A percentile compares a stretch with the other conserved stretches of the same genome.
Conservation (phyloP, 441 rosid genomes). For the Croton setiger region DNA sequence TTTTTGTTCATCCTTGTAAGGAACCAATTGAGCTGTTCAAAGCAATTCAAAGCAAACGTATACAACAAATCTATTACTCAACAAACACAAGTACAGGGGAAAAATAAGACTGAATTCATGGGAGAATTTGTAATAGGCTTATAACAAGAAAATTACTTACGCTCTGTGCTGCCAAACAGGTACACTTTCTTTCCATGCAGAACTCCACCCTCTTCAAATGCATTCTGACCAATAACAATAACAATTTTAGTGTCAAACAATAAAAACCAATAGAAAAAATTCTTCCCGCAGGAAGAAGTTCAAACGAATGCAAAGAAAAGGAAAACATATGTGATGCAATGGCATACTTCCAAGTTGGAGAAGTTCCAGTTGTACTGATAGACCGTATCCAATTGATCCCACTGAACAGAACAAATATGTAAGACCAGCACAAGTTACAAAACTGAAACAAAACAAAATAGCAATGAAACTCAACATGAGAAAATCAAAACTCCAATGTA, state of each 20-base stretch:
- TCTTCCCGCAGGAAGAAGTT: not conserved
- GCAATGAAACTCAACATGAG: not conserved
- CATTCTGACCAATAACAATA: conserved; percentile 48
- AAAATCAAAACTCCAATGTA: conserved; percentile 22
- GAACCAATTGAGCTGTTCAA: conserved; percentile 90
- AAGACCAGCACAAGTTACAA: not conserved
- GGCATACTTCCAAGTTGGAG: conserved; percentile 84
- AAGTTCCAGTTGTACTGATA: conserved; percentile 83
- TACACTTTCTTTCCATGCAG: conserved; percentile 74
- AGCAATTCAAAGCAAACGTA: not conserved
- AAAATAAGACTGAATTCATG: not conserved
- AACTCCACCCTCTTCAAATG: conserved; percentile 88
- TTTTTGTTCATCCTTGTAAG: conserved; percentile 45
- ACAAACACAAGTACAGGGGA: not conserved
- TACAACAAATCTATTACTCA: not conserved
- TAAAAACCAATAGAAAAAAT: not conserved
- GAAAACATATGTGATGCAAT: conserved; percentile 11
- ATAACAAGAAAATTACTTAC: conserved; percentile 39
- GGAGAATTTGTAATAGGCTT: not conserved
- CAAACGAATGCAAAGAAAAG: not conserved
- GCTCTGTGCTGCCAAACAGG: conserved; percentile 92
- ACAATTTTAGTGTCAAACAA: conserved; percentile 17
- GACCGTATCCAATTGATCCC: conserved; percentile 82
- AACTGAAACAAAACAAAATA: not conserved
- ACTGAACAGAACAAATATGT: conserved; percentile 51